Evolutionary conservation across 75 land plant species (phyloP), one percentile per base, ranked within the genome.

Genomic region (Ceratopteris richardii): DNA sequence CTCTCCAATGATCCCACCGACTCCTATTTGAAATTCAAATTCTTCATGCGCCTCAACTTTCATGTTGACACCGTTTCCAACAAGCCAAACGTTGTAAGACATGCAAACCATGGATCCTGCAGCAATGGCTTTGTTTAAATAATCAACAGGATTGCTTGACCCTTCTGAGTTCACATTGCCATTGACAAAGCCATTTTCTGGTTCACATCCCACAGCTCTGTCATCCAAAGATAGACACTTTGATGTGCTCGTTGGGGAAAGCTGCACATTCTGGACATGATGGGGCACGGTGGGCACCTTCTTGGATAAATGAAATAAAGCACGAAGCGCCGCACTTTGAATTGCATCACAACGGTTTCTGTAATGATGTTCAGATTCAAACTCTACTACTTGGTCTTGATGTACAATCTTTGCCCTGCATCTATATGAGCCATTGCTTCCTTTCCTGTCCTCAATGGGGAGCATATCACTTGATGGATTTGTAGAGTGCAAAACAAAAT

Each of bases 1-100:
- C 33, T 51, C 56, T 7, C 67, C 39, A 47, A 81, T 71, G 7
- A 90, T 91, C 13, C 83, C 66, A 22, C 96, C 96, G 28, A 62
- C 56, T 12, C 99, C 96, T 0, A 95, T 61, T 67, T 95, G 96
- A 67, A 95, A 95, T 63, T 95, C 87, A 73, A 86, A 90, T n/a
- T 82, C 82, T 44, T 80, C 73, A 24, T 66, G 65, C 14, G 57
- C 64, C 63, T 95, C 99, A 44, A 95, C 31, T 54, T 36, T 18
- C 46, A 66, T 66, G 57, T 66, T 78, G 25, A 37, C 33, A 16
- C 43, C 68, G 36, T 59, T 57, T 1, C 16, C 58, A 16, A 71
- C 33, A 54, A 84, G 57, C 39, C 51, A 55, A 36, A 80, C 79
- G 21, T 30, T 31, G 61, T 85, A 88, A 60, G 62, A 62, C 20